These are phyloP conservation scores for Xylaria nigripes DNA, from an alignment of 495 filamentous ascomycete genomes.

Conservation along the genomic window DNA sequence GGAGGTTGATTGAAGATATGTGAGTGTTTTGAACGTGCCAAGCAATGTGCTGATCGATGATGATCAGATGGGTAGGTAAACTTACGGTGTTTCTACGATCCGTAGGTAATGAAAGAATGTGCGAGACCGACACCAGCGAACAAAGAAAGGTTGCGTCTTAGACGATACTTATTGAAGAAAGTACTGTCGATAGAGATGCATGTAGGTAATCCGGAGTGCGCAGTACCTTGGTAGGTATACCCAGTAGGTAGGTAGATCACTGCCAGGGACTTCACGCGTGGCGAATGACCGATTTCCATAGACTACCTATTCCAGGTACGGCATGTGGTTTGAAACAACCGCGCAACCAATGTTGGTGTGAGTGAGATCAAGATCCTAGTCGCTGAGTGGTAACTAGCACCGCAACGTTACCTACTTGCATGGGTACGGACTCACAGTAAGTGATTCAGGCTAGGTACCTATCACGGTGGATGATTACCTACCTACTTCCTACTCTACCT, in stretches of 20 bases:
- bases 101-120: background rate
- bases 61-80: background rate
- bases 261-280: conserved; percentile 2
- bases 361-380: background rate
- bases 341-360: background rate
- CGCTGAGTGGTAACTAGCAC: conserved; percentile 12
- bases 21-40: too few relatives aligned
- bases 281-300: background rate
- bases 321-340: background rate
- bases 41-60: background rate
- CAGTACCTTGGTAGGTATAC: too few relatives aligned
- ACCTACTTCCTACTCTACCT: too few relatives aligned
- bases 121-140: background rate
- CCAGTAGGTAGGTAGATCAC: background rate
- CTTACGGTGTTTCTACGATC: background rate
- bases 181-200: too few relatives aligned
- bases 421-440: background rate
- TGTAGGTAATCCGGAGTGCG: too few relatives aligned
- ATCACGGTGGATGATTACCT: background rate
- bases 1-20: too few relatives aligned
- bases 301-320: background rate
- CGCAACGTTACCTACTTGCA: conserved; percentile 13
- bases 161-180: too few relatives aligned
- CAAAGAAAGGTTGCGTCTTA: too few relatives aligned
- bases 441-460: background rate